phyloP scores from a whole-genome alignment of 2,329 filamentous ascomycete genomes.

The Cadophora sp. region DNA sequence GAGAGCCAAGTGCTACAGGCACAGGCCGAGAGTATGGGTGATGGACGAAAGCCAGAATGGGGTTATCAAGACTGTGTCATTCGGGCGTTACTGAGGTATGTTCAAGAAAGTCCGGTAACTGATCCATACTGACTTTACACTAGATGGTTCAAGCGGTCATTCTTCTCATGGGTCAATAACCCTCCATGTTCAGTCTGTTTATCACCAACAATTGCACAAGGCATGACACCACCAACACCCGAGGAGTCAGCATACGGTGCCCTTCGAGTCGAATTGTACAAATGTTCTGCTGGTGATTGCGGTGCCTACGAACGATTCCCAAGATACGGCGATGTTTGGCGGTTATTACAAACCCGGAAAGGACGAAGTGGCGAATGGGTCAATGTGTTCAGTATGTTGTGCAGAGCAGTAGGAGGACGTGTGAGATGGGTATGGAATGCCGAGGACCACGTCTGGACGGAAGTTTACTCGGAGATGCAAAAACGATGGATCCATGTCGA shows the following conservation, averaged over 20 bases:
- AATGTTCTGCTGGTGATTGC: constrained; percentile 80
- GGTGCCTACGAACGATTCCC: constrained; percentile 87
- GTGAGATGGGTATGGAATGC: constrained; percentile 99
- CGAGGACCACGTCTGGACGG: constrained; percentile 97
- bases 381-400: constrained; percentile 99
- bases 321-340: constrained; percentile 94
- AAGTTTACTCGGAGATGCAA: constrained; percentile 94
- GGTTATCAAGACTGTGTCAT: constrained; percentile 98
- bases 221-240: constrained; percentile 82
- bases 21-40: constrained; percentile 85
- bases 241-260: constrained; percentile 92
- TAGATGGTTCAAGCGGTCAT: constrained; percentile 94
- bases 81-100: constrained; percentile 81
- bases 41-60: constrained; percentile 84
- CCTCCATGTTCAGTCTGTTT: constrained; percentile 83
- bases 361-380: constrained; percentile 96
- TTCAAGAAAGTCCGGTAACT: constrained; percentile 24
- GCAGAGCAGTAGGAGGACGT: constrained; percentile 86
- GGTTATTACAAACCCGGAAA: constrained; percentile 82
- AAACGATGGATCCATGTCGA: constrained; percentile 97
- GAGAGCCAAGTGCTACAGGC: constrained; percentile 87
- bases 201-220: constrained; percentile 81
- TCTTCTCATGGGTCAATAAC: constrained; percentile 98
- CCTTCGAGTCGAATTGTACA: constrained; percentile 86
- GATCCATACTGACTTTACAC: constrained; percentile 20